Percentiles rank a stretch among this genome's conserved stretches.
Conservation (phyloP, 2,329 filamentous ascomycete species). For the Diaporthe vexans region DNA sequence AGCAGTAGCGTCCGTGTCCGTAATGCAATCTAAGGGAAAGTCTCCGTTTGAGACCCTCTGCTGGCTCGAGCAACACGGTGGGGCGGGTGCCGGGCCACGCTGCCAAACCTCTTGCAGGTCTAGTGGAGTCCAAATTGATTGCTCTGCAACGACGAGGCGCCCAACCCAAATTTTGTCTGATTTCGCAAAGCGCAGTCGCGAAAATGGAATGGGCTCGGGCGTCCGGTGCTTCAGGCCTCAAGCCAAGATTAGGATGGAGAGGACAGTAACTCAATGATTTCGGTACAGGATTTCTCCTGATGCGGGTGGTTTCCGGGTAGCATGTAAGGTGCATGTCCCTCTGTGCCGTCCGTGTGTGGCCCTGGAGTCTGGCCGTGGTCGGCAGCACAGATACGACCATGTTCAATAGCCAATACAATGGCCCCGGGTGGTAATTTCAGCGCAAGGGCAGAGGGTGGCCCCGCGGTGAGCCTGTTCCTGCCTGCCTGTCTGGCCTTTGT, state of each 20-base stretch:
- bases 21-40: slow-evolving; percentile 42
- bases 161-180: slow-evolving; percentile 38
- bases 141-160: slow-evolving; percentile 38
- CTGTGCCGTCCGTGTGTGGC: slow-evolving; percentile 15
- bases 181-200: slow-evolving; percentile 16
- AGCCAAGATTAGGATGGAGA: slow-evolving; percentile 32
- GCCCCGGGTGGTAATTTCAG: slow-evolving; percentile 18
- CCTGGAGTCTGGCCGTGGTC: slow-evolving; percentile 4
- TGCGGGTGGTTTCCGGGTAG: slow-evolving; percentile 2
- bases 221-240: slow-evolving; percentile 22
- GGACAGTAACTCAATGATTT: slow-evolving; percentile 13
- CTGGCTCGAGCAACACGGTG: slow-evolving; percentile 10
- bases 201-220: slow-evolving; percentile 12
- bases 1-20: slow-evolving; percentile 41
- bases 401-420: slow-evolving; percentile 12
- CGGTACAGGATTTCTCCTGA: slow-evolving; percentile 27
- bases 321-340: slow-evolving; percentile 13
- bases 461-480: neutral
- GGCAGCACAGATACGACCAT: slow-evolving; percentile 26
- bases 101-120: slow-evolving; percentile 35
- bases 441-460: slow-evolving; percentile 15
- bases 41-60: slow-evolving; percentile 40
- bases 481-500: neutral
- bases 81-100: slow-evolving; percentile 16
- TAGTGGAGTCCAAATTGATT: slow-evolving; percentile 40